Base-by-base conservation (phyloP, 2,329 filamentous ascomycete genomes). In the Colletotrichum noveboracense region DNA sequence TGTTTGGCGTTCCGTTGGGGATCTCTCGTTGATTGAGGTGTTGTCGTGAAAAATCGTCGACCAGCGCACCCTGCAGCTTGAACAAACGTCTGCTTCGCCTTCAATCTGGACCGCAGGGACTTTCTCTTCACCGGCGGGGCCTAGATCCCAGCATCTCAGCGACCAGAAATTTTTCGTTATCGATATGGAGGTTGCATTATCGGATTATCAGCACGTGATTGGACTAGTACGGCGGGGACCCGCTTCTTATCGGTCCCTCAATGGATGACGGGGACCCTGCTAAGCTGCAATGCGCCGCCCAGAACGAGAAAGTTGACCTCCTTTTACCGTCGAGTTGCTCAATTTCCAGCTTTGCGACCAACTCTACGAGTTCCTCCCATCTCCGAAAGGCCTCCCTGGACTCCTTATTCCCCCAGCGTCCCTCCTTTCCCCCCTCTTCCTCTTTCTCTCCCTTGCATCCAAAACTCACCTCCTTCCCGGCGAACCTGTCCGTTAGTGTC, bases 121-220 rank as follows among this genome's bases (percentile, higher is more conserved):
- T 58, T 43, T 64, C 43, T 48, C 62, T 66, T 52, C 65, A 48
- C 61, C 60, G 36, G 75, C 48, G 68, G 68, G 74, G 74, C 74
- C 62, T 71, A 28, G 71, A 62, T 60, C 61, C n/a, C n/a, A 5
- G 26, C 58, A 32, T 32, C 58, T 30, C 21, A 21, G 58, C 18
- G 26, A 56, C 73, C 65, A 75, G 66, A 77, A 76, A 38, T 76
- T 77, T 77, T 75, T 26, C 56, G 55, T 56, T 75, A 75, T 75
- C 73, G 55, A 56, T 48, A 26, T 38, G 21, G 6, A 34, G 21
- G n/a, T 28, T 8, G 8, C 26, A 9, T 61, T 74, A 74, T 75
- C 67, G 9, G 5, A n/a, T 8, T 56, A 66, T 62, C 38, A 12
- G 12, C 73, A 75, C 73, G 73, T 75, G 73, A 75, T n/a, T 52